phyloP scores from a whole-genome alignment of 495 filamentous ascomycete genomes.

The Evansstolkia leycettana region DNA sequence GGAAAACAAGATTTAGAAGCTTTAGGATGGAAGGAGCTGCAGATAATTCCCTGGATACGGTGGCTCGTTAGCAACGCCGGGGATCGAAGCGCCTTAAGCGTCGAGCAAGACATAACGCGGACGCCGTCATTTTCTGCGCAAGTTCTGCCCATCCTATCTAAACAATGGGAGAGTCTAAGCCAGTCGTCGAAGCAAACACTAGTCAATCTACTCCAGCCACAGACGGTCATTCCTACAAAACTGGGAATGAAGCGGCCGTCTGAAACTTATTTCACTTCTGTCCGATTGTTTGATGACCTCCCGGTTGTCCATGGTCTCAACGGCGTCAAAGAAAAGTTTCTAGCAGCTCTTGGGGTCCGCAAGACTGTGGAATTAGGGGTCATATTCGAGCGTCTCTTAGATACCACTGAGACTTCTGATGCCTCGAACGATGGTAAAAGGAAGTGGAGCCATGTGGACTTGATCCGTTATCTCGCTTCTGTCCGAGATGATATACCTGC shows the following conservation, averaged over 20 bases:
- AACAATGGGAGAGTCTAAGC: slow-evolving; percentile 71
- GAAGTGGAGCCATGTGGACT: slow-evolving; percentile 86
- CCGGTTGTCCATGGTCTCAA: slow-evolving; percentile 64
- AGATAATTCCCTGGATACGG: slow-evolving; percentile 69
- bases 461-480: slow-evolving; percentile 86
- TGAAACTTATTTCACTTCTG: slow-evolving; percentile 85
- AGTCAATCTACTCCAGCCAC: slow-evolving; percentile 43
- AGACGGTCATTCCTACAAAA: slow-evolving; percentile 81
- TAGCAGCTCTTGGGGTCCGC: slow-evolving; percentile 63
- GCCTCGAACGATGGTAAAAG: slow-evolving; percentile 18
- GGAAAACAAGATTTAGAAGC: slow-evolving; percentile 52
- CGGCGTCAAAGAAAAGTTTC: slow-evolving; percentile 78
- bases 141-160: slow-evolving; percentile 71
- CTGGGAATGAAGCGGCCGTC: slow-evolving; percentile 75
- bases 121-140: slow-evolving; percentile 64
- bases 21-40: slow-evolving; percentile 72
- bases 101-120: slow-evolving; percentile 51
- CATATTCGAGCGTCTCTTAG: slow-evolving; percentile 78
- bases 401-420: slow-evolving; percentile 29
- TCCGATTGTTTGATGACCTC: slow-evolving; percentile 88
- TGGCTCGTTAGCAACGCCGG: slow-evolving; percentile 58
- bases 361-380: slow-evolving; percentile 86
- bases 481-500: slow-evolving; percentile 81
- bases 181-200: slow-evolving; percentile 52
- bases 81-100: slow-evolving; percentile 26